These are phyloP conservation scores for Conidiobolus incongruus DNA, from an alignment of 371 early-diverging fungal genomes.

Conservation along the genomic window DNA sequence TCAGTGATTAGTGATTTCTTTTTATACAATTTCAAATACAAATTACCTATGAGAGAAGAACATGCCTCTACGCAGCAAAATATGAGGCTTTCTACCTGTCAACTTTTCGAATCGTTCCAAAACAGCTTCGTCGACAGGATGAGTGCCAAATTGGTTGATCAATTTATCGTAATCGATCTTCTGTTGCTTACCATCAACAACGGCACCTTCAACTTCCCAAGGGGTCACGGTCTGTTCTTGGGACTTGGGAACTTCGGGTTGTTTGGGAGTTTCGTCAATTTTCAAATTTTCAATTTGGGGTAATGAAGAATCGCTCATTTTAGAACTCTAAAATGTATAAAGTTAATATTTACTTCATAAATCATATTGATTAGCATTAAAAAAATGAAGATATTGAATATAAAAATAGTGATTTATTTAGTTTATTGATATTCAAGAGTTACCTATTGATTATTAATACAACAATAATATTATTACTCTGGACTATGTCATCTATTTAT, in stretches of 20 bases:
- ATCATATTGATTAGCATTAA: background rate
- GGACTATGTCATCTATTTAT: too few relatives aligned
- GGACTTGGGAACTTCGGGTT: background rate
- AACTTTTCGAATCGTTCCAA: constrained; percentile 62
- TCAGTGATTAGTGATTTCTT: background rate
- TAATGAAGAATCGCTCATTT: too few relatives aligned
- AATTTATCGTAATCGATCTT: constrained; percentile 94
- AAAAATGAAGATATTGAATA: background rate
- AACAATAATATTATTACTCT: too few relatives aligned
- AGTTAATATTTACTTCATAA: background rate
- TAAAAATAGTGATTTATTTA: background rate
- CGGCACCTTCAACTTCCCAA: constrained; percentile 92
- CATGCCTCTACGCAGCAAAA: constrained; percentile 76
- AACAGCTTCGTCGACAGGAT: constrained; percentile 48
- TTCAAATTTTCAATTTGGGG: background rate
- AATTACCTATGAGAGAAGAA: constrained; percentile 96
- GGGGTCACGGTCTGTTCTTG: constrained; percentile 54
- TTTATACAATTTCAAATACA: background rate
- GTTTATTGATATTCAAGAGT: too few relatives aligned
- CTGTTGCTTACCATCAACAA: constrained; percentile 59
- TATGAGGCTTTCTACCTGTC: constrained; percentile 71
- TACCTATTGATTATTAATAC: too few relatives aligned
- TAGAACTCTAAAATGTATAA: too few relatives aligned
- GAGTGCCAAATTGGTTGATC: constrained; percentile 87
- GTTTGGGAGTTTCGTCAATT: background rate